Evolutionary conservation across 2,329 filamentous ascomycete genomes (phyloP).

Genomic region (Cercospora citrullina): DNA sequence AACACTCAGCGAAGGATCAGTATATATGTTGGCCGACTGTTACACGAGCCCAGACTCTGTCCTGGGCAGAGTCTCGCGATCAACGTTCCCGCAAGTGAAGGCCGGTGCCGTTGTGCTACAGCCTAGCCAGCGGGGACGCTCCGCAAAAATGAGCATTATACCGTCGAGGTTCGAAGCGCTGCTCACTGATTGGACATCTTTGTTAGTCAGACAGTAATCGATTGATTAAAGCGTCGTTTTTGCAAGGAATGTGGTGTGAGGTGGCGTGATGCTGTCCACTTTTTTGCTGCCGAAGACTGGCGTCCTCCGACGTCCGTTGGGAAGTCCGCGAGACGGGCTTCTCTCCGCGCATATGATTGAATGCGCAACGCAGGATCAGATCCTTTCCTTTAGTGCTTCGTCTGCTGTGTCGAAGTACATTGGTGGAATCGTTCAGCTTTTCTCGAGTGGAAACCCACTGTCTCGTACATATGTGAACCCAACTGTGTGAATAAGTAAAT

Average conservation of each 20-base stretch:
- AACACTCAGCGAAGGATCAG: constrained; percentile 16
- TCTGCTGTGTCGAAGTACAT: not conserved
- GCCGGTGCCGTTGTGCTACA: constrained; percentile 15
- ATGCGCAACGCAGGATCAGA: not conserved
- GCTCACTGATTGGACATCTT: constrained; percentile 9
- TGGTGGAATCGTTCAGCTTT: not conserved
- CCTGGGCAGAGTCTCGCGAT: constrained; percentile 18
- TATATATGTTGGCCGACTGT: constrained; percentile 21
- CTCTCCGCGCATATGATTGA: constrained; percentile 1
- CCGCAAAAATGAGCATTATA: constrained; percentile 15
- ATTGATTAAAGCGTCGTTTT: constrained; percentile 15
- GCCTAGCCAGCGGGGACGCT: constrained; percentile 15
- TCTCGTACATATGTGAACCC: not conserved
- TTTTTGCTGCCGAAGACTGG: constrained; percentile 1
- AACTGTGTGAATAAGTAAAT: not conserved
- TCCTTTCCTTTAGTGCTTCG: not conserved
- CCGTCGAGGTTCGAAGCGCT: not conserved
- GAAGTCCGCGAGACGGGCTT: constrained; percentile 1
- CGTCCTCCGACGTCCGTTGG: constrained; percentile 4
- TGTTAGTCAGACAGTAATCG: constrained; percentile 13
- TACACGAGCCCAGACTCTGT: constrained; percentile 8
- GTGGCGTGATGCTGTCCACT: constrained; percentile 7
- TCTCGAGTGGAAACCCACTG: not conserved
- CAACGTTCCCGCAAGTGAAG: constrained; percentile 9
- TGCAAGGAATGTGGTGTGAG: constrained; percentile 20